A percentile compares a stretch with the other conserved stretches of the same genome.
phyloP scores from a whole-genome alignment of 306 rosid species.

The Vigna hirtella region DNA sequence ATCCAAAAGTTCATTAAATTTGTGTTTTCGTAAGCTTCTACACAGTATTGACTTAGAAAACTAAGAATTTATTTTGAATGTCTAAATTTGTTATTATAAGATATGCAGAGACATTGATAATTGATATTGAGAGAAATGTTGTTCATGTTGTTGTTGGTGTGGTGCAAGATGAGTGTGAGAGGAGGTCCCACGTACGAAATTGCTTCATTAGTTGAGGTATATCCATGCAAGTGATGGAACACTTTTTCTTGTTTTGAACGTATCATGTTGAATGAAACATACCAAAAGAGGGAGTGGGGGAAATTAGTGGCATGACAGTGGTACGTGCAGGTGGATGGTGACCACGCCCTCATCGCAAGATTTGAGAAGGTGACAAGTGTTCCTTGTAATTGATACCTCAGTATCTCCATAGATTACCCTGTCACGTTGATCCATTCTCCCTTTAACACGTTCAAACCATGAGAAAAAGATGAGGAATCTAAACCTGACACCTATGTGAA shows the following conservation, averaged over 20 bases:
- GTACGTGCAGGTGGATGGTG: constrained; percentile 25
- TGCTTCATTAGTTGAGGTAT: constrained; percentile 4
- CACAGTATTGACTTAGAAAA: too few relatives aligned
- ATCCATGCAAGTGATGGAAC: background rate
- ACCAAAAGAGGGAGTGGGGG: background rate
- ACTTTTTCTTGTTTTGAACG: constrained; percentile 5
- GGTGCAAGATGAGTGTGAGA: background rate
- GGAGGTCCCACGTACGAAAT: constrained; percentile 25
- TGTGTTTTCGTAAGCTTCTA: too few relatives aligned
- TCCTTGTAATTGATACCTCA: constrained; percentile 42
- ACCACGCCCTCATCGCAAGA: background rate
- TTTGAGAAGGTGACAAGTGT: constrained; percentile 42
- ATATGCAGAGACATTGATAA: background rate
- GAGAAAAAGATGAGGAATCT: background rate
- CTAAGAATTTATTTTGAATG: too few relatives aligned
- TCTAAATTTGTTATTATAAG: too few relatives aligned
- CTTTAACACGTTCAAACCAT: constrained; percentile 36
- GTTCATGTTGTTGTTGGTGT: background rate
- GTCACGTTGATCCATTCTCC: constrained; percentile 34
- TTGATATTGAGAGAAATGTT: background rate
- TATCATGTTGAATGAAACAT: constrained; percentile 21
- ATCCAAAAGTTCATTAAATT: too few relatives aligned
- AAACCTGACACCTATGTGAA: constrained; percentile 42
- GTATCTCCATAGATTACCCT: constrained; percentile 47
- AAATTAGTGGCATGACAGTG: constrained; percentile 2